Evolutionary conservation across 2,329 filamentous ascomycete genomes (phyloP).

Genomic region (Fusarium oligoseptatum): DNA sequence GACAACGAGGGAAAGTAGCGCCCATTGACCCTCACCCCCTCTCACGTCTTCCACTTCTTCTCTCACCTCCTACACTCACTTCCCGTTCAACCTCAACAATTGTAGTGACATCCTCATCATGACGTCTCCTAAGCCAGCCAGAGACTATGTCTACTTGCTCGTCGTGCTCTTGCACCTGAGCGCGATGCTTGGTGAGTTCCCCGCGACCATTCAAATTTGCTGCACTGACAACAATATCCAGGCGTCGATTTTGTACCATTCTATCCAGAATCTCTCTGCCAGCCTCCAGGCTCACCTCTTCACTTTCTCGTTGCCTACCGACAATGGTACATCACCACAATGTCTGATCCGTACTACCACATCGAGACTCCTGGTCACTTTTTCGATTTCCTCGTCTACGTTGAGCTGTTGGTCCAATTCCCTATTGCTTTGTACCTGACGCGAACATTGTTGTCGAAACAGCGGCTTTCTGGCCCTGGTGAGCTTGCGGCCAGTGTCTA

Average conservation of each 20-base stretch:
- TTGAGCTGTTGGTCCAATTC: neutral
- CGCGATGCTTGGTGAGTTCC: neutral
- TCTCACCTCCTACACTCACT: neutral
- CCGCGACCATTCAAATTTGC: neutral
- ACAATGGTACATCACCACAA: constrained; percentile 17
- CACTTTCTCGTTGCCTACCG: constrained; percentile 18
- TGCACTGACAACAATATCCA: neutral
- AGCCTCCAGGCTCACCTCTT: constrained; percentile 4
- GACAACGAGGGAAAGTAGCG: too few relatives aligned
- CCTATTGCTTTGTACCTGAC: neutral
- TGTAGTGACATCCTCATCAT: neutral
- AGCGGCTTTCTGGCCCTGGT: neutral
- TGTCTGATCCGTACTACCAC: constrained; percentile 17
- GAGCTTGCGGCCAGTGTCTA: neutral
- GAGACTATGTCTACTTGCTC: constrained; percentile 3
- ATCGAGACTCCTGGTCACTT: neutral
- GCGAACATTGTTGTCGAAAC: neutral
- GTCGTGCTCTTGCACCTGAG: neutral
- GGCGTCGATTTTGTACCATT: constrained; percentile 19
- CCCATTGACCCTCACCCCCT: too few relatives aligned
- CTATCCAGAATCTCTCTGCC: constrained; percentile 15
- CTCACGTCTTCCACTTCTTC: neutral
- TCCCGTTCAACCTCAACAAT: neutral
- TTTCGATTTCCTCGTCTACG: constrained; percentile 1
- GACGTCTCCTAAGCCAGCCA: neutral